Conservation (phyloP, 345 rosid species). For the Syzygium oleosum region DNA sequence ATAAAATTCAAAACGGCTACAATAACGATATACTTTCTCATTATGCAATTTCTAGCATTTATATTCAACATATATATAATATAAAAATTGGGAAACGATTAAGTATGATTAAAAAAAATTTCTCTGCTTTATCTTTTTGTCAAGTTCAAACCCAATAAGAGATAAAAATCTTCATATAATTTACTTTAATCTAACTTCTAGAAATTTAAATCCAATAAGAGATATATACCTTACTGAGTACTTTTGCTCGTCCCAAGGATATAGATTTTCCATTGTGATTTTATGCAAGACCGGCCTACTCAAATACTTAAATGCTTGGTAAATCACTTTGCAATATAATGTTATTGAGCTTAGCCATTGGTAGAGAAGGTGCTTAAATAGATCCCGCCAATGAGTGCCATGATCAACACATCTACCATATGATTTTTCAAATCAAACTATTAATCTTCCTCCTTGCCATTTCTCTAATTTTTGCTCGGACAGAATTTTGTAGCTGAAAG, state of each 20-base stretch:
- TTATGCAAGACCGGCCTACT: not conserved
- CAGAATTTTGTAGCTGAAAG: no score
- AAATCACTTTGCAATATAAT: not conserved
- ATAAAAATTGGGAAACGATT: not conserved
- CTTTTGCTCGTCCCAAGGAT: accelerated
- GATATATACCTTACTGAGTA: not conserved
- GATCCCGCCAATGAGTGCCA: no score
- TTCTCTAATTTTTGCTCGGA: no score
- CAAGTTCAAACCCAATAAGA: not conserved
- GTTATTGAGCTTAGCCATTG: no score
- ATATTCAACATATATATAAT: not conserved
- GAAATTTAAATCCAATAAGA: not conserved
- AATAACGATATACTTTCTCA: not conserved
- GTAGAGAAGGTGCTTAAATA: no score
- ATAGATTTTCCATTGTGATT: no score
- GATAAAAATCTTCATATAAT: not conserved
- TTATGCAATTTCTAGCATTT: not conserved
- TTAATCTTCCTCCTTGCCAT: no score
- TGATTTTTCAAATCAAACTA: no score
- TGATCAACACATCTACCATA: no score
- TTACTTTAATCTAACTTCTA: not conserved
- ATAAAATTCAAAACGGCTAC: not conserved
- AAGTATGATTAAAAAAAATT: not conserved
- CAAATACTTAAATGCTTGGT: not conserved
- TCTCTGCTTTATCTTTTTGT: not conserved